Percentiles rank a stretch among this genome's conserved stretches.
Conservation (phyloP, 83 land plant genomes). For the Thuja plicata region DNA sequence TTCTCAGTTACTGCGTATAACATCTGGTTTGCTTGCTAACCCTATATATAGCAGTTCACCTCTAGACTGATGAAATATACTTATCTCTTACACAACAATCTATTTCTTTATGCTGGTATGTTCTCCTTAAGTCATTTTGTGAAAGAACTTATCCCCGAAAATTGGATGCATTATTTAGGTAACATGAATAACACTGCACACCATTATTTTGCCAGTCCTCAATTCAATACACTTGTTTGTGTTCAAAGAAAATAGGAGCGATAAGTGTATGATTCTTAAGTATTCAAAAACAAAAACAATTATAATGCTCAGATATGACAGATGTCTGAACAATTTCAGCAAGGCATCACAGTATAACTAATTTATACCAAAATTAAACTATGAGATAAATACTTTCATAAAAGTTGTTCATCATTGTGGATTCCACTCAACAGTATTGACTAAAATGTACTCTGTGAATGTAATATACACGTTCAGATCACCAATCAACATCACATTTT, state of each 20-base stretch:
- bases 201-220: not conserved
- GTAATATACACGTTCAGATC: not conserved
- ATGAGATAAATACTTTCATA: not conserved
- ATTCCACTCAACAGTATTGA: not conserved
- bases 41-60: not conserved
- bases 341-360: not conserved
- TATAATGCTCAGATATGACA: not conserved
- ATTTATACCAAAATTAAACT: not conserved
- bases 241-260: not conserved
- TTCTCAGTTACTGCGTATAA: not conserved
- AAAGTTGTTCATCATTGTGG: not conserved
- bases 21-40: not conserved
- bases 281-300: not conserved
- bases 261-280: not conserved
- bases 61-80: not conserved
- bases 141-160: not conserved
- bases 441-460: not conserved
- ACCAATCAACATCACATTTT: not conserved
- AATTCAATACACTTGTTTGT: not conserved
- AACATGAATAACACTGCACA: not conserved
- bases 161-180: not conserved
- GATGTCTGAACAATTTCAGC: not conserved
- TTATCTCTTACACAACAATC: not conserved
- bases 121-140: not conserved
- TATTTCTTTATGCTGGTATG: not conserved